phyloP scores from a whole-genome alignment of 2,329 filamentous ascomycete species.

The Sporothrix humicola region DNA sequence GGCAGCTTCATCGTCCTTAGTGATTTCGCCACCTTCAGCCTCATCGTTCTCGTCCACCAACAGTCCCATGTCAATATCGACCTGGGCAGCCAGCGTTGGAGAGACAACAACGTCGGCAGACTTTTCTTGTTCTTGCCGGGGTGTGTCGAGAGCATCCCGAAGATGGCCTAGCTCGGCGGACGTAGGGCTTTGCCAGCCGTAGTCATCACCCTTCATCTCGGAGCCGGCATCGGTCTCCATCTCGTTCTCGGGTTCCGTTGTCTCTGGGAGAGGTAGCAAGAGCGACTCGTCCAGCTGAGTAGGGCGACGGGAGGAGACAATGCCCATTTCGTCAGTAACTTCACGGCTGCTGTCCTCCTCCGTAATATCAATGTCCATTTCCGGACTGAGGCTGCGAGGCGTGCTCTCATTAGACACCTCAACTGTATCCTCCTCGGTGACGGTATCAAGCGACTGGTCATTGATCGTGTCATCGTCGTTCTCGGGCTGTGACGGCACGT shows the following conservation, averaged over 20 bases:
- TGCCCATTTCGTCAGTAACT: conserved; percentile 24
- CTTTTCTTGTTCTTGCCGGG: background rate
- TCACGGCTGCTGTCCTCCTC: conserved; percentile 31
- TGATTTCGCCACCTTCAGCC: background rate
- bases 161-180: conserved; percentile 27
- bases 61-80: conserved; percentile 15
- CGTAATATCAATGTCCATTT: conserved; percentile 23
- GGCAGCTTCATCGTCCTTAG: background rate
- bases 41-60: conserved; percentile 16
- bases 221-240: background rate
- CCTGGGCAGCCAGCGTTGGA: background rate
- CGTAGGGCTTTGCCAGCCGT: conserved; percentile 32
- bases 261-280: conserved; percentile 32
- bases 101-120: background rate
- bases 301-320: conserved; percentile 27
- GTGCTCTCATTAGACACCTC: conserved; percentile 26
- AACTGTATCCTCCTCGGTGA: background rate
- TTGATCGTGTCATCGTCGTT: background rate
- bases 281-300: conserved; percentile 30
- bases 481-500: background rate
- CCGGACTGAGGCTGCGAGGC: conserved; percentile 19
- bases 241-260: conserved; percentile 12
- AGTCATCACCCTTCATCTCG: background rate
- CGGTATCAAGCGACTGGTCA: background rate
- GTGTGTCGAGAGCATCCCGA: background rate